Conservation (phyloP, 2,329 filamentous ascomycete genomes). For the Claviceps citrina region DNA sequence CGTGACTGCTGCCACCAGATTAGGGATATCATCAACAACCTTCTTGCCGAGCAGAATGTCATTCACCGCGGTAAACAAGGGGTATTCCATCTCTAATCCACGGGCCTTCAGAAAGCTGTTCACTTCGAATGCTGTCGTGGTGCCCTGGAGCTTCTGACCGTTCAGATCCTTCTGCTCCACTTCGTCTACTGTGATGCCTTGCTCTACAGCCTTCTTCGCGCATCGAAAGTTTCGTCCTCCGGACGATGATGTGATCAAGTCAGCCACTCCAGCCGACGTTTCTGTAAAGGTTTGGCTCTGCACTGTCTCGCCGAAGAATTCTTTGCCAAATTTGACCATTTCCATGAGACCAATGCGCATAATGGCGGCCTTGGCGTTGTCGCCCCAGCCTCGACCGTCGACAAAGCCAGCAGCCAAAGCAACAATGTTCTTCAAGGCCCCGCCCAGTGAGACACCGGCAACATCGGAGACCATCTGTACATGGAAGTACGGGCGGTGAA, state of each 20-base stretch:
- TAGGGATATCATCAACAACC: conserved; percentile 67
- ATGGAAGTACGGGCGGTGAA: conserved; percentile 95
- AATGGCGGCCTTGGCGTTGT: conserved; percentile 96
- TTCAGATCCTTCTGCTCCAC: conserved; percentile 84
- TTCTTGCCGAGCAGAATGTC: conserved; percentile 62
- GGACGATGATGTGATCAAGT: conserved; percentile 85
- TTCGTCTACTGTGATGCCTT: conserved; percentile 65
- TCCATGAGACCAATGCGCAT: conserved; percentile 93
- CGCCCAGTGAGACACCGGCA: conserved; percentile 88
- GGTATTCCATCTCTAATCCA: conserved; percentile 69
- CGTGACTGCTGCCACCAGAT: conserved; percentile 34
- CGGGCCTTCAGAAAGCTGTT: conserved; percentile 72
- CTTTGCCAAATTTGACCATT: conserved; percentile 90
- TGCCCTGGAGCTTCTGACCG: conserved; percentile 93
- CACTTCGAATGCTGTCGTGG: conserved; percentile 79
- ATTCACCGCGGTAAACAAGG: conserved; percentile 80
- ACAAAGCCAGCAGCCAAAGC: conserved; percentile 90
- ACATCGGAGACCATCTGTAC: conserved; percentile 88
- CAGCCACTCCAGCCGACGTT: conserved; percentile 85
- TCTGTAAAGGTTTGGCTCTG: conserved; percentile 85
- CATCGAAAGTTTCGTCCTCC: conserved; percentile 90
- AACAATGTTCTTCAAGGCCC: conserved; percentile 93
- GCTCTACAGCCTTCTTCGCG: conserved; percentile 72
- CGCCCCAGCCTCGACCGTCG: conserved; percentile 89
- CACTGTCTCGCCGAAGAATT: conserved; percentile 77